These are phyloP conservation scores for Tricholomella constricta DNA, from an alignment of 768 basidiomycete species.

Conservation along the genomic window DNA sequence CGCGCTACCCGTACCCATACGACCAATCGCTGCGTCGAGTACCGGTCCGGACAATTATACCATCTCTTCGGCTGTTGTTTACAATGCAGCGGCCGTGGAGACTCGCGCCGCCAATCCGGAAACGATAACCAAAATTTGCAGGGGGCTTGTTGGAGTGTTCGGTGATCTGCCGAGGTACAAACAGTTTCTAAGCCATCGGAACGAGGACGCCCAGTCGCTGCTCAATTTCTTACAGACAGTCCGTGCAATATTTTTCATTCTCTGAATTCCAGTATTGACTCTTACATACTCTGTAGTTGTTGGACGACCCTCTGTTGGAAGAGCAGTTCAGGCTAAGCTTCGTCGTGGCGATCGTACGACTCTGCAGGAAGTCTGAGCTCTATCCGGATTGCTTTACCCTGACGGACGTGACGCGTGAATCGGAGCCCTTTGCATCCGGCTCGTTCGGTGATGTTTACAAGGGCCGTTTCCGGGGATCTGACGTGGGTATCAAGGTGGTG, in stretches of 20 bases:
- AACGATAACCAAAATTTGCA: slow-evolving; percentile 16
- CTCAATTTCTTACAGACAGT: slow-evolving; percentile 30
- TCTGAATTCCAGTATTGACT: slow-evolving; percentile 1
- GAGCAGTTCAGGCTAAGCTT: slow-evolving; percentile 16
- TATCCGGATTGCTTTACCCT: slow-evolving; percentile 29
- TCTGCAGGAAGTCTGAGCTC: slow-evolving; percentile 26
- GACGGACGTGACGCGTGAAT: slow-evolving; percentile 9
- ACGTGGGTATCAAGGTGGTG: slow-evolving; percentile 29
- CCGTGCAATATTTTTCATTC: neutral
- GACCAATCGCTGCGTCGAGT: no score
- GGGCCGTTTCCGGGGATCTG: slow-evolving; percentile 16
- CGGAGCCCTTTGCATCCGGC: slow-evolving; percentile 20
- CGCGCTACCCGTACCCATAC: no score
- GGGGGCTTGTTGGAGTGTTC: slow-evolving; percentile 14
- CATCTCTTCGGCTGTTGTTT: slow-evolving; percentile 3
- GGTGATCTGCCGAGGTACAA: slow-evolving; percentile 19
- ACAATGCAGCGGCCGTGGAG: neutral
- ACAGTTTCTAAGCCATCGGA: slow-evolving; percentile 18
- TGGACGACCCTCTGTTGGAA: slow-evolving; percentile 21
- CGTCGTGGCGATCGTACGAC: slow-evolving; percentile 21
- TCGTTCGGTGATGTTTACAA: slow-evolving; percentile 32
- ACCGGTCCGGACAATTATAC: neutral
- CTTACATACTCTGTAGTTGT: slow-evolving; percentile 1
- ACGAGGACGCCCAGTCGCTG: slow-evolving; percentile 17
- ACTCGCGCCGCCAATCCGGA: neutral